Base-by-base conservation (phyloP, 805 yeast species). In the Crinitomyces ghanaensis region DNA sequence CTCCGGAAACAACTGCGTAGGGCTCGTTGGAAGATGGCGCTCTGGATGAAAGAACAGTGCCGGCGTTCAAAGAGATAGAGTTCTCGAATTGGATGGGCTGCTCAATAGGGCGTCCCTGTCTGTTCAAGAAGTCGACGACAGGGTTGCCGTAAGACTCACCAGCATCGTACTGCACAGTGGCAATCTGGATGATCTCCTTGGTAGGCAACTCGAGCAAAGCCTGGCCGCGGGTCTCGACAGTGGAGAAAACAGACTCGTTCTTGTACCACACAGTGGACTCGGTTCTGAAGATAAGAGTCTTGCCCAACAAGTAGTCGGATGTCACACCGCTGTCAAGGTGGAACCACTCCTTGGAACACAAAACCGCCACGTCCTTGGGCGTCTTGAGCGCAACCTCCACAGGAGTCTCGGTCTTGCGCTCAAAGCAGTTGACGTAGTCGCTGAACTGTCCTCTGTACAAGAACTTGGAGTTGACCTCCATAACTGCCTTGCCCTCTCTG, bases 331-430 rank as follows among this genome's bases (percentile, higher is more conserved):
- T 72, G 43, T 76, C 80, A 48, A 82, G 68, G 53, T 83, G 84
- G 74, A 93, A 88, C 98, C 99, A 91, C 63, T 91, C 97, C 70
- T 91, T 91, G 17, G 97, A 83, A 53, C 74, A 73, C 59, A 91
- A 70, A 38, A 91, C 84, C 32, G 98, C 95, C 48, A 85, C 77
- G 53, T 91, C 97, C 67, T 83, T 85, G 29, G 82, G 67, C 31
- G 88, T 61, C 41, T 68, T 66, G 53, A 91, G 65, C 23, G 70
- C 56, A 41, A 91, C 66, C 63, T 86, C 79, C 53, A 77, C 81
- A 37, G 96, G 95, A 40, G 84, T 75, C 63, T 91, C 97, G 37
- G 73, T 65, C 42, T 72, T 73, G 62, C 82, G 81, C 61, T 82
- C 78, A 76, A 91, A 91, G 27, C 97, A 84, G 66, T 85, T 84